phyloP scores from a whole-genome alignment of 2,329 filamentous ascomycete species.

The Penicillium sp. region DNA sequence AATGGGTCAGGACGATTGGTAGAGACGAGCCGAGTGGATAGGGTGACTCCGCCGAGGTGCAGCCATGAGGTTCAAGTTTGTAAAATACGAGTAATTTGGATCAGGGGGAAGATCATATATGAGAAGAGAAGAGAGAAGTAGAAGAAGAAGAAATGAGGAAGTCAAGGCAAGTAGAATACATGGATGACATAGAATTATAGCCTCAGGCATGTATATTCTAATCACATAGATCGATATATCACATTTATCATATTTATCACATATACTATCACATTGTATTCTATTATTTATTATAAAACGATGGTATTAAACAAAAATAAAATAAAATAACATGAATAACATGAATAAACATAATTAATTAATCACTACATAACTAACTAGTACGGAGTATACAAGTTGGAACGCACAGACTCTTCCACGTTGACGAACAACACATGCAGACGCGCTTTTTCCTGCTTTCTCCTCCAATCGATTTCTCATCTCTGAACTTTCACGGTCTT shows the following conservation, averaged over 20 bases:
- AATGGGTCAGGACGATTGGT: constrained; percentile 5
- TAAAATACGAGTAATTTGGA: constrained; percentile 1
- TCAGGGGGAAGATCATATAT: background rate
- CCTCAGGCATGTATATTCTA: background rate
- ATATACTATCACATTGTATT: too few species aligned
- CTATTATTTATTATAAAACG: too few species aligned
- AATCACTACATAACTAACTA: too few species aligned
- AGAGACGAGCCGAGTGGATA: constrained; percentile 7
- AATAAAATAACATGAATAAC: too few species aligned
- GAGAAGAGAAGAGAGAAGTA: background rate
- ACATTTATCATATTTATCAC: too few species aligned
- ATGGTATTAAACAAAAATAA: too few species aligned
- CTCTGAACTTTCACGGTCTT: background rate
- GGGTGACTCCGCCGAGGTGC: constrained; percentile 3
- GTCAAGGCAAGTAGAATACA: background rate
- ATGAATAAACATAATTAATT: too few species aligned
- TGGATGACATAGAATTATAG: background rate
- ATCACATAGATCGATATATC: too few species aligned
- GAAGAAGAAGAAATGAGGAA: background rate
- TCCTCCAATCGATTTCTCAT: constrained; percentile 19
- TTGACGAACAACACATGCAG: constrained; percentile 12
- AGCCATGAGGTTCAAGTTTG: constrained; percentile 7
- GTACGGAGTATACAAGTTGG: background rate
- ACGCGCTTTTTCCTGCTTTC: constrained; percentile 6
- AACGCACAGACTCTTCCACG: constrained; percentile 10